A percentile compares a stretch with the other conserved stretches of the same genome.
phyloP scores from a whole-genome alignment of 2,329 filamentous ascomycete species.

The Periglandula ipomoeae region DNA sequence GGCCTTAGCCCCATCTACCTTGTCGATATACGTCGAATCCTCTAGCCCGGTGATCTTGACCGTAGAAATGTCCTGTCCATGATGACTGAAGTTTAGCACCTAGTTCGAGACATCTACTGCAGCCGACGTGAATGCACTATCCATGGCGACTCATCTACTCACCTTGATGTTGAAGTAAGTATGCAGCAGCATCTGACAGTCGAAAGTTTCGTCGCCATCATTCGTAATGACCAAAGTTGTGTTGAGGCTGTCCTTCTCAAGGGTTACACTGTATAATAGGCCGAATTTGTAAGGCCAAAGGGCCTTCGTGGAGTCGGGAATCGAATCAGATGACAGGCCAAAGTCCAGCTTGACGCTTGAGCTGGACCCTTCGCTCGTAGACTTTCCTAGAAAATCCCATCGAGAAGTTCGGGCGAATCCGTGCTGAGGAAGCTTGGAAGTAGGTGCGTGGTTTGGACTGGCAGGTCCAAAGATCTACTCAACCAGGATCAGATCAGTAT shows the following conservation, averaged over 20 bases:
- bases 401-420: conserved; percentile 83
- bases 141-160: too few species aligned
- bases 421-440: conserved; percentile 76
- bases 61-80: conserved; percentile 63
- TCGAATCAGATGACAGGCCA: conserved; percentile 66
- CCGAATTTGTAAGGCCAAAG: conserved; percentile 84
- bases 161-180: conserved; percentile 81
- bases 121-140: too few species aligned
- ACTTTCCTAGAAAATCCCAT: conserved; percentile 94
- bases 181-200: conserved; percentile 87
- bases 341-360: conserved; percentile 88
- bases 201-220: conserved; percentile 71
- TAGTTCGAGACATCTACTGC: background rate
- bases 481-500: background rate
- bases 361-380: conserved; percentile 44
- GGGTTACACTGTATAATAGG: conserved; percentile 85
- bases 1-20: conserved; percentile 57
- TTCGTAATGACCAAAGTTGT: conserved; percentile 85
- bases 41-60: conserved; percentile 68
- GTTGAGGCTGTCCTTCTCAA: conserved; percentile 64
- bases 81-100: background rate
- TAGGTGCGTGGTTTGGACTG: conserved; percentile 66
- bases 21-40: conserved; percentile 71
- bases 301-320: conserved; percentile 58
- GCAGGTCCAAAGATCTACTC: conserved; percentile 75